Conservation (phyloP, 1,139 yeast genomes). For the Torulaspora globosa region DNA sequence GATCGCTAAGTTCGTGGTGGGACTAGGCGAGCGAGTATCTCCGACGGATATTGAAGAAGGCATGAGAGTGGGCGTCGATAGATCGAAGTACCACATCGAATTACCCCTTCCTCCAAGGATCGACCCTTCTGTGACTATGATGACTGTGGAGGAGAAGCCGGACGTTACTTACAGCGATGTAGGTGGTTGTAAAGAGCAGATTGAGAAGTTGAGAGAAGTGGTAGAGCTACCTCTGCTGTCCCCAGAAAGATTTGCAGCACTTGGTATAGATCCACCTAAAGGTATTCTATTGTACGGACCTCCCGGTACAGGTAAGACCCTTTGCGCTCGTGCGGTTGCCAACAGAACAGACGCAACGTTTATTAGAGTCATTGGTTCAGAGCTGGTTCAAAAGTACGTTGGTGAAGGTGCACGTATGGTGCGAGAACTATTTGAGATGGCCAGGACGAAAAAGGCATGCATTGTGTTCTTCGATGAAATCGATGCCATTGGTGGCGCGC, state of each 20-base stretch:
- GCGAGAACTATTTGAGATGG: constrained; percentile 96
- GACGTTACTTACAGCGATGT: constrained; percentile 87
- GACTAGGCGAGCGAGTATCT: constrained; percentile 91
- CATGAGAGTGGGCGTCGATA: constrained; percentile 98
- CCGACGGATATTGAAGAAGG: constrained; percentile 99
- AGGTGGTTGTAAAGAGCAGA: constrained; percentile 97
- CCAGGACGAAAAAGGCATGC: constrained; percentile 95
- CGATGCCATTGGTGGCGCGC: constrained; percentile 98
- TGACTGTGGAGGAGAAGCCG: constrained; percentile 99
- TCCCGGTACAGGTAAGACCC: constrained; percentile 97
- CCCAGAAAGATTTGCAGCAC: constrained; percentile 92
- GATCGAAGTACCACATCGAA: constrained; percentile 94
- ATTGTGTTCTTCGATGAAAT: constrained; percentile 91
- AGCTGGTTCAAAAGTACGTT: constrained; percentile 93
- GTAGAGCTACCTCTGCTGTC: constrained; percentile 91
- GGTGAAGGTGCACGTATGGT: constrained; percentile 99
- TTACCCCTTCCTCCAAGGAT: constrained; percentile 95
- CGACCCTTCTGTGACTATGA: constrained; percentile 98
- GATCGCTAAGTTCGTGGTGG: constrained; percentile 96
- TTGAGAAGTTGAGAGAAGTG: constrained; percentile 93
- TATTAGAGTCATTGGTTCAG: constrained; percentile 96
- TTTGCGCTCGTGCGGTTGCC: constrained; percentile 98
- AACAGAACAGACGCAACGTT: constrained; percentile 98
- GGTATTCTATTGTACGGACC: constrained; percentile 96
- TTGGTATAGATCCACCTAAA: constrained; percentile 98